These are phyloP conservation scores for Tetrapisispora nanseiensis DNA, from an alignment of 805 yeast species.

Conservation along the genomic window DNA sequence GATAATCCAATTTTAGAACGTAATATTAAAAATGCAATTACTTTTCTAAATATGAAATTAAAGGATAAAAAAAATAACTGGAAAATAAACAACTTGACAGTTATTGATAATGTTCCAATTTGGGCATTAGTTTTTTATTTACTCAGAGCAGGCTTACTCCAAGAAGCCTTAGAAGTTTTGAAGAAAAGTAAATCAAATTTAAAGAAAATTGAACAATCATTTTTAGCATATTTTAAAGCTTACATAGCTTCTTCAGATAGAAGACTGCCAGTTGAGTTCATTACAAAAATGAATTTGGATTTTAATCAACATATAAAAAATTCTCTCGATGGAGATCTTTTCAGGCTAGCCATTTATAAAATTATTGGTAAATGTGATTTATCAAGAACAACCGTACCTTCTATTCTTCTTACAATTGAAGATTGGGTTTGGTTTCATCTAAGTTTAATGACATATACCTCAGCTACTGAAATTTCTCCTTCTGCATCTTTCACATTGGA, in stretches of 20 bases:
- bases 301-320: conserved; percentile 77
- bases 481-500: conserved; percentile 62
- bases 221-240: conserved; percentile 68
- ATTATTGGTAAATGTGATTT: conserved; percentile 84
- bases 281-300: conserved; percentile 63
- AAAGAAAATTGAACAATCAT: conserved; percentile 75
- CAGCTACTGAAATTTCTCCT: conserved; percentile 39
- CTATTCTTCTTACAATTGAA: conserved; percentile 71
- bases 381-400: conserved; percentile 54
- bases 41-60: conserved; percentile 42
- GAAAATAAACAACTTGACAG: conserved; percentile 44
- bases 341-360: conserved; percentile 81
- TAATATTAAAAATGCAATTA: conserved; percentile 58
- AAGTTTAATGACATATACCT: conserved; percentile 55
- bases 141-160: conserved; percentile 69
- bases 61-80: conserved; percentile 38
- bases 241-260: conserved; percentile 48
- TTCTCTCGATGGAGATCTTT: conserved; percentile 67
- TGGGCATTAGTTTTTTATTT: conserved; percentile 88
- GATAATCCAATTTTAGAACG: conserved; percentile 51
- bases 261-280: conserved; percentile 54
- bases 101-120: conserved; percentile 79
- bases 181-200: conserved; percentile 57
- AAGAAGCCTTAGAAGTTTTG: conserved; percentile 69
- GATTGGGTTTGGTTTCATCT: conserved; percentile 97